phyloP scores from a whole-genome alignment of 306 rosid genomes.

The Ziziphus jujuba region DNA sequence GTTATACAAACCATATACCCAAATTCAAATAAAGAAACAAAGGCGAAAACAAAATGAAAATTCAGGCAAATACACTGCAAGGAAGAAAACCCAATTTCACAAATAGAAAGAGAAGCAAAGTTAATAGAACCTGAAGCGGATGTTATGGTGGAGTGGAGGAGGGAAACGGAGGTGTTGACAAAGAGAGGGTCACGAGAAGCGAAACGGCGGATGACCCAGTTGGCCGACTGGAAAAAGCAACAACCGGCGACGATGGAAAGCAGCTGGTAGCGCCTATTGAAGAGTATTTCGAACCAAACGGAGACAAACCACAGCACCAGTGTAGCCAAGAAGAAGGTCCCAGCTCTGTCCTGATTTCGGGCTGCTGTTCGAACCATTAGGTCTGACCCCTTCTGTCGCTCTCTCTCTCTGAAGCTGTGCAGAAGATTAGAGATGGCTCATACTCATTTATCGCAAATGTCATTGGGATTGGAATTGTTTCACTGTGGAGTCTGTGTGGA shows the following conservation, averaged over 20 bases:
- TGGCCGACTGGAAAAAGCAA: constrained; percentile 61
- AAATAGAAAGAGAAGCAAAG: background rate
- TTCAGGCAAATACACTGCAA: background rate
- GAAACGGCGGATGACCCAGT: constrained; percentile 47
- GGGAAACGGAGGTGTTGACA: constrained; percentile 87
- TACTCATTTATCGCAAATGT: too few relatives aligned
- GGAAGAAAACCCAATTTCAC: background rate
- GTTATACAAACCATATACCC: background rate
- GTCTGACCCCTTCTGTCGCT: background rate
- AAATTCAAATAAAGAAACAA: background rate
- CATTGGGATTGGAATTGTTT: too few relatives aligned
- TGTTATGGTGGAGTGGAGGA: constrained; percentile 70
- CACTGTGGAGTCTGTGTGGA: too few relatives aligned
- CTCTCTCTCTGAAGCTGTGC: background rate
- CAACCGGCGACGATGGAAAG: constrained; percentile 55
- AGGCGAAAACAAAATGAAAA: background rate
- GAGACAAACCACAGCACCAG: constrained; percentile 61
- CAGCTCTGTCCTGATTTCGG: constrained; percentile 33
- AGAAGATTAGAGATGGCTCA: too few relatives aligned
- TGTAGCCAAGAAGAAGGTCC: constrained; percentile 56
- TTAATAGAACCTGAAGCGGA: constrained; percentile 70
- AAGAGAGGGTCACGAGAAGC: constrained; percentile 61
- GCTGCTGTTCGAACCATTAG: constrained; percentile 30
- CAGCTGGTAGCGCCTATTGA: constrained; percentile 50
- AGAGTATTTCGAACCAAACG: constrained; percentile 47